These are phyloP conservation scores for Eruca vesicaria DNA, from an alignment of 441 rosid species.

Conservation along the genomic window DNA sequence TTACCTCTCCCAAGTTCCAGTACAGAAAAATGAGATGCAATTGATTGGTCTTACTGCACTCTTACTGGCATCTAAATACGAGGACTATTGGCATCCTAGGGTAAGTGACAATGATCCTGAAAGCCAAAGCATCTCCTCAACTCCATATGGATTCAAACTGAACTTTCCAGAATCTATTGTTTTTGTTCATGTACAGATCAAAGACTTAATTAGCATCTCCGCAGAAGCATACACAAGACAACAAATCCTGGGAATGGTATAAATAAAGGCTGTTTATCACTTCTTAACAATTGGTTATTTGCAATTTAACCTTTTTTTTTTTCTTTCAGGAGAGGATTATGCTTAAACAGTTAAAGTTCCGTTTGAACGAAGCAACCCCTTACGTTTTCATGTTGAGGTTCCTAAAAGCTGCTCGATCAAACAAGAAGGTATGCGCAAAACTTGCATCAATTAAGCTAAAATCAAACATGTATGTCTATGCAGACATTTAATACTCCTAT, in stretches of 20 bases:
- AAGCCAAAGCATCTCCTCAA: neutral
- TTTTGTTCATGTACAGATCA: constrained; percentile 50
- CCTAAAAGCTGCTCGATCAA: constrained; percentile 88
- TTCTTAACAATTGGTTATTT: neutral
- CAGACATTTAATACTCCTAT: constrained; percentile 1
- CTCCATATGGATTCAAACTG: constrained; percentile 7
- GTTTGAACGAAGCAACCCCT: constrained; percentile 81
- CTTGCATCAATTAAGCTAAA: constrained; percentile 2
- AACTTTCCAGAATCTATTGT: constrained; percentile 1
- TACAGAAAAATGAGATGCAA: constrained; percentile 80
- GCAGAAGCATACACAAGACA: constrained; percentile 84
- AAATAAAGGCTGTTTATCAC: neutral
- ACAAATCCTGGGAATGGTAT: constrained; percentile 77
- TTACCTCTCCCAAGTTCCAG: constrained; percentile 74
- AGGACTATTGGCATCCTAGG: constrained; percentile 96
- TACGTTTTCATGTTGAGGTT: constrained; percentile 94
- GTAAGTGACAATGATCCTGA: constrained; percentile 40
- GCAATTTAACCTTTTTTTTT: neutral
- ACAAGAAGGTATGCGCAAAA: constrained; percentile 49
- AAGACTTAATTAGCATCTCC: constrained; percentile 80
- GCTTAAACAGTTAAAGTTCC: constrained; percentile 75
- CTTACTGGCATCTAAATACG: constrained; percentile 87
- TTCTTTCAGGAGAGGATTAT: constrained; percentile 69
- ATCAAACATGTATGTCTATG: neutral
- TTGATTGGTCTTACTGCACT: constrained; percentile 86